Base-by-base conservation (phyloP, 2,329 filamentous ascomycete species). In the Phoma herbarum region DNA sequence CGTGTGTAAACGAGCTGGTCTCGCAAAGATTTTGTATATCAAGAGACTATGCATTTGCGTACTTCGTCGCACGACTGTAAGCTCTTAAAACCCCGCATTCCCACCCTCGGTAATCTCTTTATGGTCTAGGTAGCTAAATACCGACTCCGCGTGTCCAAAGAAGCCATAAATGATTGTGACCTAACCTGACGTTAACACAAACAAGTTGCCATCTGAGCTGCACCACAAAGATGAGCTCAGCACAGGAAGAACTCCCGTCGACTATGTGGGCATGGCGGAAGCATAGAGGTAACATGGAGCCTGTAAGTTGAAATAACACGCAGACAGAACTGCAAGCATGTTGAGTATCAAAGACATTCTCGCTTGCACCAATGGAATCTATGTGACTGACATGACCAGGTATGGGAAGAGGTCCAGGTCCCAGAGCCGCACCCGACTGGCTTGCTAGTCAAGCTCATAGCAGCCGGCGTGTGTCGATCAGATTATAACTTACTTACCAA, bases 201-300 rank as follows among this genome's bases (percentile, higher is more conserved):
- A 35, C 16, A n/a, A 8, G 3, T 1, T 14, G 7, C 31, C 6
- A n/a, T 35, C 16, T n/a, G 3, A 7, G 31, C 11, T 6, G n/a
- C 7, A 35, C 7, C 16, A n/a, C 31, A 35, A 18, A 18, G 4
- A 35, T 35, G 31, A 35, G 44, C 25, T 49, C 16, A 16, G 2
- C 23, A 18, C 54, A 51, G n/a, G 49, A 53, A 2, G 3, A 26
- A 14, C 26, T 60, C 5, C 63, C 65, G 14, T 20, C 55, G 14
- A 64, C 51, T 18, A 68, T 68, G 66, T 57, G 52, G 29, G 66
- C 64, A 47, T 68, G 66, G 66, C 44, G 66, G 51, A 68, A 68
- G 43, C 66, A 68, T 37, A 35, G 56, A 42, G 64, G 66, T 12
- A 66, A 65, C 16, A 65, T 68, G 62, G 49, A 66, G 29, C 58